phyloP scores from a whole-genome alignment of 2,329 filamentous ascomycete species.

The Aschersonia sp. region DNA sequence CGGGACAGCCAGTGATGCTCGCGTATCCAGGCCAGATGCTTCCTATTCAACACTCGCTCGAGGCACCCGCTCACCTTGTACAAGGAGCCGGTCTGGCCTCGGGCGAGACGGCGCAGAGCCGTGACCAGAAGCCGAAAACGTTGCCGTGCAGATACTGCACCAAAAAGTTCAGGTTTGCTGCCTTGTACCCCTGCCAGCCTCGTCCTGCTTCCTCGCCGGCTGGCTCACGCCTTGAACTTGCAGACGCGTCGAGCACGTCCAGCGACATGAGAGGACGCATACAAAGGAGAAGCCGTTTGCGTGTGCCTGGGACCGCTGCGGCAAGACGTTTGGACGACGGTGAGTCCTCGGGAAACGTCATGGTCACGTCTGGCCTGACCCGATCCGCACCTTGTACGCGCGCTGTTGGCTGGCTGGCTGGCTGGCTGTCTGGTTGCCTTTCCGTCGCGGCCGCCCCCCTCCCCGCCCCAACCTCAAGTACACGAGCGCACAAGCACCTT shows the following conservation, averaged over 20 bases:
- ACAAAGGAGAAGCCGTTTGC: constrained; percentile 52
- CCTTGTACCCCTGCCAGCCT: constrained; percentile 2
- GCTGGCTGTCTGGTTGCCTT: background rate
- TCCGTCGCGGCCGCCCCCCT: constrained; percentile 6
- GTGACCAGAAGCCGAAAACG: constrained; percentile 46
- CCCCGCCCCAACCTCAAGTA: background rate
- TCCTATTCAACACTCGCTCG: constrained; percentile 37
- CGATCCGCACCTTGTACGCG: too few species aligned
- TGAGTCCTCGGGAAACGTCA: constrained; percentile 21
- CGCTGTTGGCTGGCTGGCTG: too few species aligned
- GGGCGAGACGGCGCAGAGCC: constrained; percentile 34
- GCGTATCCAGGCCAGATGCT: constrained; percentile 27
- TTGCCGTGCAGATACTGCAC: constrained; percentile 49
- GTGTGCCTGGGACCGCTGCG: constrained; percentile 43
- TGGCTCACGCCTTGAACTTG: constrained; percentile 1
- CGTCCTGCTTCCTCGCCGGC: background rate
- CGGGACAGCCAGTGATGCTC: constrained; percentile 1
- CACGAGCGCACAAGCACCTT: background rate
- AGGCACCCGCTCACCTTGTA: constrained; percentile 24
- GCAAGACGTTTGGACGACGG: constrained; percentile 48
- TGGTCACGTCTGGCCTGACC: background rate
- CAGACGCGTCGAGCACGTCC: constrained; percentile 50
- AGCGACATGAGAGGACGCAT: constrained; percentile 48
- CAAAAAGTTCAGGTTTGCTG: constrained; percentile 44
- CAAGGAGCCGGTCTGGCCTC: constrained; percentile 12